A percentile compares a stretch with the other conserved stretches of the same genome.
phyloP scores from a whole-genome alignment of 2,329 filamentous ascomycete genomes.

The Colletotrichum sp. region DNA sequence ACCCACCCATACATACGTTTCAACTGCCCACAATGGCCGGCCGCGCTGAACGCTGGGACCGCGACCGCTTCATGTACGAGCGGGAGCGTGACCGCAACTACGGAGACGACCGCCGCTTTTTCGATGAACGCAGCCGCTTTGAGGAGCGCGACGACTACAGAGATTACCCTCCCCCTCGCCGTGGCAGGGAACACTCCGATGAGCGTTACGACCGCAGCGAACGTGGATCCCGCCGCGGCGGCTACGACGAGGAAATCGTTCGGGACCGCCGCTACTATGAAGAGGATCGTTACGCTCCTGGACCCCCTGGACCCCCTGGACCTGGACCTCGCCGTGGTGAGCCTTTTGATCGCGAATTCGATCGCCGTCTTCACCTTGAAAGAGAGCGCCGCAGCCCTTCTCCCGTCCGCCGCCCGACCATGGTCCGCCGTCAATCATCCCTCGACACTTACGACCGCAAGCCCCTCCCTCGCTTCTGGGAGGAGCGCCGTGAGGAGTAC shows the following conservation, averaged over 20 bases:
- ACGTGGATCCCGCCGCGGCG: constrained; percentile 29
- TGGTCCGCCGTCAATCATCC: constrained; percentile 84
- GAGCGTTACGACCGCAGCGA: constrained; percentile 53
- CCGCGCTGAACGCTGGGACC: constrained; percentile 57
- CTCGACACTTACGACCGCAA: constrained; percentile 89
- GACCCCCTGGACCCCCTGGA: background rate
- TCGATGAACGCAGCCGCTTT: constrained; percentile 43
- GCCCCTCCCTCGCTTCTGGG: constrained; percentile 54
- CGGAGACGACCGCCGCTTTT: constrained; percentile 53
- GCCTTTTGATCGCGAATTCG: constrained; percentile 44
- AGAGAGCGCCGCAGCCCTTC: constrained; percentile 58
- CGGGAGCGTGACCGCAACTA: constrained; percentile 50
- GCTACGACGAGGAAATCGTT: constrained; percentile 51
- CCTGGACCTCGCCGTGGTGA: constrained; percentile 34
- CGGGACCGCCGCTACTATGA: constrained; percentile 62
- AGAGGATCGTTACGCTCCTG: constrained; percentile 47
- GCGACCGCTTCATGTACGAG: constrained; percentile 55
- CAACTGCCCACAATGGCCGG: constrained; percentile 26
- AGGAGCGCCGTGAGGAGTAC: constrained; percentile 61
- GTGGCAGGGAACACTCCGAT: constrained; percentile 52
- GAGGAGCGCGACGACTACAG: constrained; percentile 23
- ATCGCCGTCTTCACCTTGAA: constrained; percentile 61
- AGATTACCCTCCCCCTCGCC: constrained; percentile 30
- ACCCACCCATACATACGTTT: background rate
- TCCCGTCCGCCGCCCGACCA: constrained; percentile 65